These are phyloP conservation scores for Solanum hybrid DNA, from an alignment of 305 asterid genomes.

Conservation along the genomic window DNA sequence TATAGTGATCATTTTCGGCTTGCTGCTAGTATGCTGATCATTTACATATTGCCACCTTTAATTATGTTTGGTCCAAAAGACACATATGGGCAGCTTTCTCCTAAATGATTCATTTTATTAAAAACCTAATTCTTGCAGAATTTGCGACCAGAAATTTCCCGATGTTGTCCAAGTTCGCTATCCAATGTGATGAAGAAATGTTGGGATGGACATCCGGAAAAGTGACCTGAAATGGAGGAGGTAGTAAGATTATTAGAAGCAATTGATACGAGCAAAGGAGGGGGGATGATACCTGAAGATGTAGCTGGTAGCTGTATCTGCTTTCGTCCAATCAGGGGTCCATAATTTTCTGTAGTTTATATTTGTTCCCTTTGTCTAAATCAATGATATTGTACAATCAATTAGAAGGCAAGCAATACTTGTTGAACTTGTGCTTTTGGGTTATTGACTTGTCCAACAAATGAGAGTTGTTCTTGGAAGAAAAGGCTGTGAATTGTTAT, in stretches of 20 bases:
- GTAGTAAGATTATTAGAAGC: constrained; percentile 57
- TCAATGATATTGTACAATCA: background rate
- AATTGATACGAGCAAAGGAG: constrained; percentile 65
- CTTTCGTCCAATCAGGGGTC: constrained; percentile 50
- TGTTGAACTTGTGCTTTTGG: background rate
- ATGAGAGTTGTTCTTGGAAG: background rate
- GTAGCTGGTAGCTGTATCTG: constrained; percentile 51
- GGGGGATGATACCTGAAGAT: constrained; percentile 73
- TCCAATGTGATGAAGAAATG: constrained; percentile 52
- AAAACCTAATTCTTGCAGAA: constrained; percentile 22
- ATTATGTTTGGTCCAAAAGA: background rate
- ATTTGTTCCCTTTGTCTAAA: background rate
- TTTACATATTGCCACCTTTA: background rate
- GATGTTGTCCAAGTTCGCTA: constrained; percentile 56
- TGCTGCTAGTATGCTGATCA: background rate
- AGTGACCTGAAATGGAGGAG: constrained; percentile 64
- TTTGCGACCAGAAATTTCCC: constrained; percentile 52
- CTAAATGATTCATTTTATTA: background rate
- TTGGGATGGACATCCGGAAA: constrained; percentile 62
- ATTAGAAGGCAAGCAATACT: background rate
- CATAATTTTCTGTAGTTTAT: constrained; percentile 14
- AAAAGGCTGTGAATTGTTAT: background rate
- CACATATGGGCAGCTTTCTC: background rate
- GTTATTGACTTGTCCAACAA: background rate
- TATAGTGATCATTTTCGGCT: background rate